Percentiles rank a stretch among this genome's conserved stretches.
Conservation (phyloP, 1,139 yeast genomes). For the Suhomyces kunorum region DNA sequence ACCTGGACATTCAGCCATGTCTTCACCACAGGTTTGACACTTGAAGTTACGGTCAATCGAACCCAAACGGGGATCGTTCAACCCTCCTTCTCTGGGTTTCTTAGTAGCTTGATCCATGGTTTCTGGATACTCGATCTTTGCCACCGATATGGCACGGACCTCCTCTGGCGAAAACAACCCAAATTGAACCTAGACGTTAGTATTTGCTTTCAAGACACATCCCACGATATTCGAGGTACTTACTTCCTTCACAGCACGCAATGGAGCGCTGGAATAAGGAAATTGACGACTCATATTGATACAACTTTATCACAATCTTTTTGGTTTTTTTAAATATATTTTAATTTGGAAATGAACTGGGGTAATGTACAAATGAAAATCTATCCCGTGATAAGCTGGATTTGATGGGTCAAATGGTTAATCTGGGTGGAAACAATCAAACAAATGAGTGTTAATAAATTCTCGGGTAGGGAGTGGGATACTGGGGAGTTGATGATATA, state of each 20-base stretch:
- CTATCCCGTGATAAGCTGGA: constrained; percentile 8
- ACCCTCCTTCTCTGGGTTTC: constrained; percentile 94
- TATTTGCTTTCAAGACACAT: constrained; percentile 3
- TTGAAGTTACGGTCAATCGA: constrained; percentile 95
- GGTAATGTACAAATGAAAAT: constrained; percentile 11
- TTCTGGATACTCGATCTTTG: constrained; percentile 96
- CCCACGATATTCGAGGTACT: constrained; percentile 20
- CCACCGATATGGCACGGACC: constrained; percentile 93
- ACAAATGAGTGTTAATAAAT: constrained; percentile 27
- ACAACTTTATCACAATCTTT: constrained; percentile 9
- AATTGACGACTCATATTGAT: constrained; percentile 56
- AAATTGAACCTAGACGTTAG: constrained; percentile 69
- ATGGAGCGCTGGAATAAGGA: constrained; percentile 96
- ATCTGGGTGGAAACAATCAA: constrained; percentile 23
- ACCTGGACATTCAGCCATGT: constrained; percentile 99
- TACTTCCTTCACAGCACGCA: constrained; percentile 94
- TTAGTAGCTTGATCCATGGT: constrained; percentile 97
- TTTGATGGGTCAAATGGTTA: background rate
- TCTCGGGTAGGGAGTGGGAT: constrained; percentile 8
- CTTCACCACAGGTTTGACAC: constrained; percentile 99
- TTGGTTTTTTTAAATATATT: constrained; percentile 15
- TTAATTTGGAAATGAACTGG: constrained; percentile 7
- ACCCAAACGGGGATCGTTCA: constrained; percentile 95
- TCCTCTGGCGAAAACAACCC: constrained; percentile 98
- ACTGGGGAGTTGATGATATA: constrained; percentile 8